Percentiles rank a stretch among this genome's conserved stretches.
These are phyloP conservation scores for Dittrichia graveolens DNA, from an alignment of 129 eudicot species.

Conservation along the genomic window DNA sequence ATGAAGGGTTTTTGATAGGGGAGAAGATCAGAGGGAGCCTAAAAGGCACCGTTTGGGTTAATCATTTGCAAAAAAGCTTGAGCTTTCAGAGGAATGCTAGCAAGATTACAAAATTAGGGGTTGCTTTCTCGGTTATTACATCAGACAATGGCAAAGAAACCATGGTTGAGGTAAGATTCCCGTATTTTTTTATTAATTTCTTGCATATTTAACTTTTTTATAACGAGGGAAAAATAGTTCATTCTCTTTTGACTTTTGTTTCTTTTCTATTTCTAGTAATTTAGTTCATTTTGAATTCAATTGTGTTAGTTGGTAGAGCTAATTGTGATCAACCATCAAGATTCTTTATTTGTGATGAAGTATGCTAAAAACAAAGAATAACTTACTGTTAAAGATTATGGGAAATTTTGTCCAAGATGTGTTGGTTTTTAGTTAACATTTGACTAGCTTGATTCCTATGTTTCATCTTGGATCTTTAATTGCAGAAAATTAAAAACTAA, in stretches of 20 bases:
- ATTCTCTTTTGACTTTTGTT: background rate
- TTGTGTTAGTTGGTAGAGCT: conserved; percentile 12
- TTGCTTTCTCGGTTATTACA: conserved; percentile 77
- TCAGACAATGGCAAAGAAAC: conserved; percentile 71
- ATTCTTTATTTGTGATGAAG: conserved; percentile 19
- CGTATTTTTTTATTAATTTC: background rate
- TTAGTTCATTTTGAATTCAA: background rate
- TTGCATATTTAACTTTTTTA: background rate
- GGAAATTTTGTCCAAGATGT: background rate
- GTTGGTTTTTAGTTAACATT: background rate
- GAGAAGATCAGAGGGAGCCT: conserved; percentile 62
- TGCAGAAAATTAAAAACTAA: background rate
- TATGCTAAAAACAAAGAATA: conserved; percentile 9
- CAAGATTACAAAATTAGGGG: conserved; percentile 62
- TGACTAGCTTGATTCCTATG: conserved; percentile 18
- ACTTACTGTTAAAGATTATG: background rate
- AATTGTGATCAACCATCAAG: conserved; percentile 20
- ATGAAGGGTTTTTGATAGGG: conserved; percentile 59
- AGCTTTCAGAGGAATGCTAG: conserved; percentile 39
- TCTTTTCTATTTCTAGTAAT: background rate
- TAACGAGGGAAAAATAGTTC: background rate
- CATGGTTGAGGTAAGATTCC: conserved; percentile 47
- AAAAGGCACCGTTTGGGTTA: conserved; percentile 42
- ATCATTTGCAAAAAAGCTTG: conserved; percentile 49
- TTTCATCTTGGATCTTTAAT: conserved; percentile 24